phyloP scores from a whole-genome alignment of 2,329 filamentous ascomycete genomes.

The Paracorniculantispora psalliotae region DNA sequence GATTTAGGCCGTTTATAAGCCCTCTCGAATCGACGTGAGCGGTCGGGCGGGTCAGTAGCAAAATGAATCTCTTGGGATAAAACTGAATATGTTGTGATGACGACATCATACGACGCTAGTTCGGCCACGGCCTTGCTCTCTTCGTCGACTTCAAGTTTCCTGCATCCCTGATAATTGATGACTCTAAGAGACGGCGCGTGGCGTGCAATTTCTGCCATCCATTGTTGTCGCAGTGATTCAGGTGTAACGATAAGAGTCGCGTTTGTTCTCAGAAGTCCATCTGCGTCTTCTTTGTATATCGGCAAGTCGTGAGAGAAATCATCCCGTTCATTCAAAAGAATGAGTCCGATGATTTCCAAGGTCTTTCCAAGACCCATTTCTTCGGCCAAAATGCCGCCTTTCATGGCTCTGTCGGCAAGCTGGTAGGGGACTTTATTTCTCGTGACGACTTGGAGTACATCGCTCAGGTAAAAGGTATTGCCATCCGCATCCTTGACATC shows the following conservation, averaged over 20 bases:
- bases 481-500: conserved; percentile 29
- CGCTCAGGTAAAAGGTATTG: conserved; percentile 50
- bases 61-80: conserved; percentile 79
- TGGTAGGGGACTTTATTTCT: conserved; percentile 43
- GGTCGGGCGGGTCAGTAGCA: conserved; percentile 63
- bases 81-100: conserved; percentile 62
- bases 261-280: conserved; percentile 39
- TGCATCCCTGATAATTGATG: conserved; percentile 51
- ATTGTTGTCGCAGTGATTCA: conserved; percentile 52
- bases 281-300: background rate
- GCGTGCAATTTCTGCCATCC: conserved; percentile 53
- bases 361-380: conserved; percentile 85
- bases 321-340: conserved; percentile 55
- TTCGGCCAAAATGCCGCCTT: conserved; percentile 66
- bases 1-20: conserved; percentile 64
- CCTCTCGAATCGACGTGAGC: conserved; percentile 60
- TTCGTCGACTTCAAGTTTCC: conserved; percentile 28
- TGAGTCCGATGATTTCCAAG: conserved; percentile 66
- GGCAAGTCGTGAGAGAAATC: background rate
- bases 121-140: conserved; percentile 37
- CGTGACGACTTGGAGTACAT: conserved; percentile 56
- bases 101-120: conserved; percentile 50
- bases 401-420: conserved; percentile 36
- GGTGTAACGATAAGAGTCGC: conserved; percentile 61
- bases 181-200: conserved; percentile 56